Conservation (phyloP, 2,329 filamentous ascomycete genomes). For the Phaeoacremonium minimum region DNA sequence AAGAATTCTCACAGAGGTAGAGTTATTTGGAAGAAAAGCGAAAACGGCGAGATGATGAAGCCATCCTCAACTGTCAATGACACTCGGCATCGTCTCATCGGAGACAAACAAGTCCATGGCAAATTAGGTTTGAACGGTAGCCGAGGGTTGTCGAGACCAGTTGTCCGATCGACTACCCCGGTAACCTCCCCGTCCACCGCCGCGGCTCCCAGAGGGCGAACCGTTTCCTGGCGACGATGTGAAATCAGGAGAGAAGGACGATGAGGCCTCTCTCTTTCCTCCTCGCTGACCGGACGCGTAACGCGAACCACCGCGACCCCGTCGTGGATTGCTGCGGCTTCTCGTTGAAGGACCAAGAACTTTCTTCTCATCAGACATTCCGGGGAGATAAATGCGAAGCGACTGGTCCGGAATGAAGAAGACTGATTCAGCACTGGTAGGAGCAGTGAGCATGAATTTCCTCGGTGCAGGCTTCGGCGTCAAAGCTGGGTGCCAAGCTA, state of each 20-base stretch:
- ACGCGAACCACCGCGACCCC: constrained; percentile 13
- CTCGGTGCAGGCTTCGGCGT: constrained; percentile 51
- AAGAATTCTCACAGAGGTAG: no score
- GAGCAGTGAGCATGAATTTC: constrained; percentile 40
- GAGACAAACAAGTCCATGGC: no score
- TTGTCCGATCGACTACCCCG: constrained; percentile 34
- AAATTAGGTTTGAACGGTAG: constrained; percentile 16
- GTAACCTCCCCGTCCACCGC: constrained; percentile 33
- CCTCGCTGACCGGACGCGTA: constrained; percentile 10
- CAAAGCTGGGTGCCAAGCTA: constrained; percentile 57
- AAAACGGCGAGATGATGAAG: no score
- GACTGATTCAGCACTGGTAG: constrained; percentile 39
- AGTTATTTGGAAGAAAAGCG: no score
- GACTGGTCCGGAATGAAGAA: constrained; percentile 30
- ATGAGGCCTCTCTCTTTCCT: constrained; percentile 17
- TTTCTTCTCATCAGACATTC: constrained; percentile 30
- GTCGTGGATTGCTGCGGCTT: constrained; percentile 24
- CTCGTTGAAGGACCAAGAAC: constrained; percentile 30
- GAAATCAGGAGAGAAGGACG: constrained; percentile 20
- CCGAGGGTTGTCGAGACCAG: constrained; percentile 29
- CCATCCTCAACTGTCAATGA: no score
- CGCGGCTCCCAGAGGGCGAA: constrained; percentile 14
- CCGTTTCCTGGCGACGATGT: constrained; percentile 12
- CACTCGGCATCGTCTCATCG: no score
- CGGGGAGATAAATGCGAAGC: constrained; percentile 36